Base-by-base conservation (phyloP, 768 basidiomycete species). In the Strobilomyces dryophilus region DNA sequence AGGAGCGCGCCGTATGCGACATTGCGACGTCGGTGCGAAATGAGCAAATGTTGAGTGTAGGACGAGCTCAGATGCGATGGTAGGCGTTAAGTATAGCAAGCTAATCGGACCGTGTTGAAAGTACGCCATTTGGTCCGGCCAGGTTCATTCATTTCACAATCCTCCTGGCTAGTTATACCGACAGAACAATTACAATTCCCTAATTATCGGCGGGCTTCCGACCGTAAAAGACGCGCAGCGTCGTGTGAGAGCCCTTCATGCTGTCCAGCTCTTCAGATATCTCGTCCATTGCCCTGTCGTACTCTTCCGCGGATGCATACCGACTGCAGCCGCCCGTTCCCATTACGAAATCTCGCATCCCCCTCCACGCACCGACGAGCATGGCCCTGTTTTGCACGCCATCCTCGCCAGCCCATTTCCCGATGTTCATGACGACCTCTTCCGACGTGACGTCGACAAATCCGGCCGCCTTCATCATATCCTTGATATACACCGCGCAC, bases 181-280 rank as follows among this genome's bases (percentile, higher is more conserved):
- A n/a, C n/a, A n/a, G n/a, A n/a, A n/a, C n/a, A n/a, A n/a, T n/a
- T n/a, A 27, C 27, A 27, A 8, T 27, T 27, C 27, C 27, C 8
- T 27, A 27, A 27, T 27, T 8, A 8, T 27, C 27, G 27, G 5
- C 27, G 27, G 27, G 27, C 27, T 27, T 27, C 27, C 27, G 27
- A 27, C 27, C 27, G 27, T 8, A 27, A 8, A 27, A 27, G 8
- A 27, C 27, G 4, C 27, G 27, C 27, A 27, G 5, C 27, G 27
- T 8, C 27, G 27, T 8, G 27, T 27, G 27, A 27, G 27, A 27
- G 27, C 27, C 27, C 8, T 8, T 27, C 5, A 42, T 52, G 26
- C 43, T 47, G 21, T 67, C 65, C 68, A 64, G 66, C 41, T 69
- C 68, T 29, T 62, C 61, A 2, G 32, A 52, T n/a, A 66, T 17